Percentiles rank a stretch among this genome's conserved stretches.
These are phyloP conservation scores for Zymoseptoria ardabiliae DNA, from an alignment of 2,329 filamentous ascomycete species.

Conservation along the genomic window DNA sequence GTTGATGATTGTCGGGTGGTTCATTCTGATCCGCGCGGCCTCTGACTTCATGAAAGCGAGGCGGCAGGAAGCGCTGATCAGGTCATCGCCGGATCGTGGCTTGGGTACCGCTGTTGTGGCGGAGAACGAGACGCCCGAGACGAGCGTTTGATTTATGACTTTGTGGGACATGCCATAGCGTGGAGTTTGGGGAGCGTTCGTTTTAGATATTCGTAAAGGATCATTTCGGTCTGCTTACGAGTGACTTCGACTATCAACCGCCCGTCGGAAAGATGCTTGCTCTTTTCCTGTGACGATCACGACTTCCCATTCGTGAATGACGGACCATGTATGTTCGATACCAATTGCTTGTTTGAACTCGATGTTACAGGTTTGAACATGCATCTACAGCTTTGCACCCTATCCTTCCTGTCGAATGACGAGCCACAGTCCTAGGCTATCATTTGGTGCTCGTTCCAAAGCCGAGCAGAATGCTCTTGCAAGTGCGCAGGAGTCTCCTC, in stretches of 20 bases:
- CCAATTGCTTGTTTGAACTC: no score
- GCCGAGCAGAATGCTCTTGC: no score
- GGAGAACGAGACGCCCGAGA: slow-evolving; percentile 72
- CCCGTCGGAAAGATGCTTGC: not conserved
- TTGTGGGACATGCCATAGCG: not conserved
- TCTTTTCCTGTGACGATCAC: no score
- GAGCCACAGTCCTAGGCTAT: no score
- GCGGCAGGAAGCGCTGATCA: slow-evolving; percentile 83
- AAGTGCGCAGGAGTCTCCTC: no score
- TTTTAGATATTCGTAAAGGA: not conserved
- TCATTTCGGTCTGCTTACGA: not conserved
- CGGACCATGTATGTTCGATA: no score
- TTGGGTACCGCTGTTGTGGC: slow-evolving; percentile 80
- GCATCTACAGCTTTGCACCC: no score
- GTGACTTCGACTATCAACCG: not conserved
- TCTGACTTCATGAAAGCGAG: slow-evolving; percentile 83
- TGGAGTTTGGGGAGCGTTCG: slow-evolving; percentile 1
- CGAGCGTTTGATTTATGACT: slow-evolving; percentile 34
- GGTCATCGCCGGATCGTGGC: slow-evolving; percentile 87
- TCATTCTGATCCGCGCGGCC: slow-evolving; percentile 88
- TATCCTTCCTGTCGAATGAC: no score
- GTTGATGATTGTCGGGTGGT: slow-evolving; percentile 97
- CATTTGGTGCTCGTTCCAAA: no score
- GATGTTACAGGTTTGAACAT: no score
- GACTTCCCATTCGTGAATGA: no score